Evolutionary conservation across 176 grass and related monocot species (phyloP), one percentile per base, ranked within the genome.

Genomic region (Oryza brachyantha): DNA sequence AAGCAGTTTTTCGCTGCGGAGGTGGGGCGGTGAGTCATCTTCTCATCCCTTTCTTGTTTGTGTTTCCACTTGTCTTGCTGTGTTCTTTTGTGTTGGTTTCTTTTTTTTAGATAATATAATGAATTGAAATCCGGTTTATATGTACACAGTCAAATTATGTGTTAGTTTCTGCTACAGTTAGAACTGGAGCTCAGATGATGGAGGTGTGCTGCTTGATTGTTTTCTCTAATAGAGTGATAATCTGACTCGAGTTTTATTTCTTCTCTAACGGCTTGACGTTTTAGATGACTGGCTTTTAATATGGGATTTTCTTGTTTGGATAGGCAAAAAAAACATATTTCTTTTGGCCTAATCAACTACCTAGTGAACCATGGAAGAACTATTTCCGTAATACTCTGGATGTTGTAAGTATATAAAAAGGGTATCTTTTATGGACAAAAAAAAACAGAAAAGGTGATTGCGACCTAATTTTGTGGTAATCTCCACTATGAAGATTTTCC

Each of bases 11-110:
- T 52, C 1, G 6, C 48, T 52, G 48, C 16, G 48, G 48, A 52
- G 48, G 16, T n/a, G 60, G 1, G 19, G 17, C 48, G n/a, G 52
- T 84, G 76, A 88, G 86, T 84, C 26, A 12, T 45, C 38, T 12
- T 61, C 9, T 19, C 24, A 16, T 62, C 75, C 65, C 16, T 36
- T 71, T 17, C 74, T 66, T 57, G 21, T 8, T 7, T 26, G 13
- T 60, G 10, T 7, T 13, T 69, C 39, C 66, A 38, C 46, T 10
- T 60, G 55, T 29, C 19, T 21, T 39, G 6, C 1, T 13, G 35
- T 36, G 36, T n/a, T 42, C n/a, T 68, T 50, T 36, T 25, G 27
- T 77, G 26, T 21, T 54, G 1, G 35, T 36, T n/a, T n/a, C n/a
- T n/a, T n/a, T n/a, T n/a, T n/a, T n/a, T n/a, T n/a, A n/a, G n/a